Conservation (phyloP, 2,329 filamentous ascomycete genomes). For the Epichloe sibirici region DNA sequence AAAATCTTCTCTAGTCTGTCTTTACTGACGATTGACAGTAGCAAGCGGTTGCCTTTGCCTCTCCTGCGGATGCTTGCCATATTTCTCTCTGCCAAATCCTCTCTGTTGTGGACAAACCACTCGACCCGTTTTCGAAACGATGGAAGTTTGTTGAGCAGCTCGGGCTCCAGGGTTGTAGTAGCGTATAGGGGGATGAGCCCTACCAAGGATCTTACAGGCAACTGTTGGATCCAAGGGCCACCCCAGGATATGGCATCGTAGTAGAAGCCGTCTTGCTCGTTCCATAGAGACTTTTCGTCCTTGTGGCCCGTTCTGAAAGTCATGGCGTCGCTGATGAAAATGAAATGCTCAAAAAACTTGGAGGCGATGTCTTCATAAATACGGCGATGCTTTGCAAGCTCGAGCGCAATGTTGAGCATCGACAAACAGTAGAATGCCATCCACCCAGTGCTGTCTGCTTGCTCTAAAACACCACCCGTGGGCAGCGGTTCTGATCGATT, state of each 20-base stretch:
- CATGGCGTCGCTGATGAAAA: slow-evolving; percentile 97
- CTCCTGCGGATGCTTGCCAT: slow-evolving; percentile 87
- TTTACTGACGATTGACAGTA: slow-evolving; percentile 84
- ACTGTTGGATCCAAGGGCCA: slow-evolving; percentile 82
- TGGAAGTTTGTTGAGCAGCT: slow-evolving; percentile 82
- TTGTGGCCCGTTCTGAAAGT: slow-evolving; percentile 60
- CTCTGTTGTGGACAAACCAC: slow-evolving; percentile 85
- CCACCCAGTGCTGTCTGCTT: slow-evolving; percentile 96
- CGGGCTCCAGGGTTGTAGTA: slow-evolving; percentile 82
- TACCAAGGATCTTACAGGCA: slow-evolving; percentile 84
- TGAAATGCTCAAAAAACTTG: slow-evolving; percentile 98
- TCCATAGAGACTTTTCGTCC: slow-evolving; percentile 82
- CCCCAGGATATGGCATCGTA: slow-evolving; percentile 97
- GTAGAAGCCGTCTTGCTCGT: slow-evolving; percentile 93
- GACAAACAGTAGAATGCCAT: slow-evolving; percentile 96
- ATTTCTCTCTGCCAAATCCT: slow-evolving; percentile 81
- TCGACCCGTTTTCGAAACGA: slow-evolving; percentile 86
- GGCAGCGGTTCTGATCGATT: slow-evolving; percentile 92
- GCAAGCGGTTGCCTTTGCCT: slow-evolving; percentile 77
- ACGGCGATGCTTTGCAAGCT: slow-evolving; percentile 86
- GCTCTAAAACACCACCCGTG: slow-evolving; percentile 85
- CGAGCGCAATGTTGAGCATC: slow-evolving; percentile 94
- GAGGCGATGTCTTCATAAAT: slow-evolving; percentile 95
- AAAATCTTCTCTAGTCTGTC: slow-evolving; percentile 85
- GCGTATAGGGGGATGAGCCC: slow-evolving; percentile 90